phyloP scores from a whole-genome alignment of 31 red algal species.

The Asparagopsis taxiformis region DNA sequence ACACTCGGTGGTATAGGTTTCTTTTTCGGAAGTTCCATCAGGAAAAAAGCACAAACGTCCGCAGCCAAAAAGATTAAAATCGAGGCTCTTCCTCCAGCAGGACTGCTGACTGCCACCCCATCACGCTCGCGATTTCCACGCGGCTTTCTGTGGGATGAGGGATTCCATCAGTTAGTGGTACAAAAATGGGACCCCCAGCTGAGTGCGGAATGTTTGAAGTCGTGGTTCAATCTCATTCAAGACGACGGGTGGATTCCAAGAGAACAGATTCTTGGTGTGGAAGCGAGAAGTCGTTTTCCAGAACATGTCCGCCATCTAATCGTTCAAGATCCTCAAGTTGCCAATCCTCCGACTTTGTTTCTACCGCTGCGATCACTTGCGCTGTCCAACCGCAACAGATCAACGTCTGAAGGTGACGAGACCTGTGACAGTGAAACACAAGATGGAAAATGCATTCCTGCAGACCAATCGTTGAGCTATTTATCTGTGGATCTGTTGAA shows the following conservation, averaged over 20 bases:
- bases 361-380: constrained; percentile 63
- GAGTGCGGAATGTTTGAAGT: constrained; percentile 50
- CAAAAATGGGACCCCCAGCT: constrained; percentile 85
- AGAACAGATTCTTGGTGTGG: constrained; percentile 94
- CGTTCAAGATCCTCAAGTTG: constrained; percentile 83
- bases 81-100: constrained; percentile 24
- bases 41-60: not conserved
- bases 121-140: constrained; percentile 86
- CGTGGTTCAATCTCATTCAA: constrained; percentile 72
- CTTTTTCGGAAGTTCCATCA: constrained; percentile 84
- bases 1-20: constrained; percentile 93
- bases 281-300: constrained; percentile 88
- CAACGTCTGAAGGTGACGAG: too few relatives aligned
- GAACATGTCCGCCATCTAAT: constrained; percentile 79
- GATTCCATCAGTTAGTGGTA: constrained; percentile 96
- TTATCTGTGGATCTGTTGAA: constrained; percentile 17
- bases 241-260: constrained; percentile 95
- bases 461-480: not conserved
- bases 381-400: too few relatives aligned
- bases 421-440: too few relatives aligned
- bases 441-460: too few relatives aligned
- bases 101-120: constrained; percentile 82
- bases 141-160: constrained; percentile 99
- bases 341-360: constrained; percentile 96
- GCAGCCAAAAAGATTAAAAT: not conserved